A percentile compares a stretch with the other conserved stretches of the same genome.
Evolutionary conservation across 108 stramenopile species (phyloP).

Genomic region (Cyclotella distinguenda): DNA sequence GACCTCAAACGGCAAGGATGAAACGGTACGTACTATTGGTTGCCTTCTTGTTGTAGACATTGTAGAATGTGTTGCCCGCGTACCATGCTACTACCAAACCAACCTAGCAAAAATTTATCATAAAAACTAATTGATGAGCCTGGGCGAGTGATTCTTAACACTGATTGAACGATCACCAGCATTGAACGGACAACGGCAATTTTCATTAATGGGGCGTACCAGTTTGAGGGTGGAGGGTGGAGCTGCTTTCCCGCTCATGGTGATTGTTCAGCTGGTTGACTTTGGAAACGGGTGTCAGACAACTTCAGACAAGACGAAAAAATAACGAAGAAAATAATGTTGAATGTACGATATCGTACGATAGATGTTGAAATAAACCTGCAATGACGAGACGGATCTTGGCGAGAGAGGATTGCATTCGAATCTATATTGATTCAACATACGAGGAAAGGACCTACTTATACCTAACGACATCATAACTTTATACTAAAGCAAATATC

Average conservation of each 20-base stretch:
- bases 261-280: neutral
- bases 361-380: too few species aligned
- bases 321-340: neutral
- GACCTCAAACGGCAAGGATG: neutral
- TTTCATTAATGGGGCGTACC: neutral
- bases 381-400: neutral
- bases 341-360: too few species aligned
- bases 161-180: neutral
- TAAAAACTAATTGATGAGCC: neutral
- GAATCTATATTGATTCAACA: too few species aligned
- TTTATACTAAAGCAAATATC: too few species aligned
- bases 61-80: constrained; percentile 87
- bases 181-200: neutral
- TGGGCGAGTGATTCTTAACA: neutral
- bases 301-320: too few species aligned
- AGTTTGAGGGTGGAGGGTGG: constrained; percentile 14
- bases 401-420: too few species aligned
- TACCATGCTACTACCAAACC: constrained; percentile 79
- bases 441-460: neutral
- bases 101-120: constrained; percentile 35
- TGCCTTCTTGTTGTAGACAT: constrained; percentile 87
- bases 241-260: constrained; percentile 23
- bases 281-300: too few species aligned
- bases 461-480: neutral
- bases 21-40: constrained; percentile 50